Evolutionary conservation across 192 early-diverging fungal genomes (phyloP).

Genomic region (Entomortierella chlamydospora): DNA sequence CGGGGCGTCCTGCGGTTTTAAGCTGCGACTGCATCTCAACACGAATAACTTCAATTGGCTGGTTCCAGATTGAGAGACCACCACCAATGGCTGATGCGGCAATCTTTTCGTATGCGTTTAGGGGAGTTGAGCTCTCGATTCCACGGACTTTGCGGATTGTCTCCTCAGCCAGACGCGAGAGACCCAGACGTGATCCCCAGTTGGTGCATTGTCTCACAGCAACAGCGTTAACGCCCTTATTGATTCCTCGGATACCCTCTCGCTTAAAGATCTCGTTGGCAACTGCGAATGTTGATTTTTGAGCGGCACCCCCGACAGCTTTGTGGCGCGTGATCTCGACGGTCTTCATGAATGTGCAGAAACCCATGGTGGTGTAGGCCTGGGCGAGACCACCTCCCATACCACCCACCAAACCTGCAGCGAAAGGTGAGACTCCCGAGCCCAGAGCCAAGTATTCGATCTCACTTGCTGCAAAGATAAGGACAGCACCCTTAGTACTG

Average conservation of each 20-base stretch:
- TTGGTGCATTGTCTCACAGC: constrained; percentile 97
- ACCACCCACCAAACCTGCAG: constrained; percentile 91
- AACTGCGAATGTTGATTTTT: constrained; percentile 82
- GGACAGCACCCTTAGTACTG: constrained; percentile 69
- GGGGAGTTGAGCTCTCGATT: constrained; percentile 52
- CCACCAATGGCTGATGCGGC: constrained; percentile 90
- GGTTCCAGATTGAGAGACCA: constrained; percentile 97
- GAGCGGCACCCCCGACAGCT: constrained; percentile 64
- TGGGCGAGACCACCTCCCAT: constrained; percentile 95
- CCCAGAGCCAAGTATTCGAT: constrained; percentile 64
- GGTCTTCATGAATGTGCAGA: constrained; percentile 99
- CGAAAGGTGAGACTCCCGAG: constrained; percentile 67
- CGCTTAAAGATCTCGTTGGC: constrained; percentile 90
- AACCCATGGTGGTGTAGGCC: constrained; percentile 99
- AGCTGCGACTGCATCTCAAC: constrained; percentile 98
- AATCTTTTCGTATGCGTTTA: constrained; percentile 70
- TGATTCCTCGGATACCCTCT: constrained; percentile 96
- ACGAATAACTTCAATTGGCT: constrained; percentile 98
- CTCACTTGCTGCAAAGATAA: constrained; percentile 73
- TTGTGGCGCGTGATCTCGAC: constrained; percentile 99
- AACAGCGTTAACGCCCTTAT: constrained; percentile 99
- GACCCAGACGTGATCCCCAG: constrained; percentile 97
- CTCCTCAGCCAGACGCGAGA: constrained; percentile 81
- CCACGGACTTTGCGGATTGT: constrained; percentile 68
- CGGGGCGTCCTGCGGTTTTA: constrained; percentile 87